Evolutionary conservation across 73 alveolate genomes (phyloP), one percentile per base, ranked within the genome.

Genomic region (Paramecium caudatum): DNA sequence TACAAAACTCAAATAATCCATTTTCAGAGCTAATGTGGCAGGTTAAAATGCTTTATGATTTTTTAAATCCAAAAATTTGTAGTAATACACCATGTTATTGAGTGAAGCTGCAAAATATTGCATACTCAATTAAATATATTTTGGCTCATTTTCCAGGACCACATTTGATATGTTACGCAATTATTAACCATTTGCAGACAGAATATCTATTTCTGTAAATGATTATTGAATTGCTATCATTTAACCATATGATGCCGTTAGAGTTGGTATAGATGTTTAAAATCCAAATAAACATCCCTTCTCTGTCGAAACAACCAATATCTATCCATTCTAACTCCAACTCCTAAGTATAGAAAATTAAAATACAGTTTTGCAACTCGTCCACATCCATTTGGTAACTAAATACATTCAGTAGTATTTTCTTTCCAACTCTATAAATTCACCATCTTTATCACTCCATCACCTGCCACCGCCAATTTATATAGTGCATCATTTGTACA

Each of bases 251-350:
- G 95, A 15, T 15, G 95, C 82, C 34, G 94, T 91, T 30, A 96
- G 90, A 6, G 95, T 48, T 3, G 98, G 98, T 16, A 97, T 87
- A 65, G 91, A 93, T 27, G 98, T 95, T 82, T 96, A 70, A 91
- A 63, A 96, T 81, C 98, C 98, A 47, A 87, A 78, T 39, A 94
- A 63, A 65, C 70, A 78, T 5, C 99, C 99, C 36, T 90, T 82
- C 13, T 91, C 91, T 3, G 99, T 98, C 4, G 97, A 91, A 15
- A 95, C 96, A 21, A 98, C 90, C 62, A 98, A 63, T 33, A 97
- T 94, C 91, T 96, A 97, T 7, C 99, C 99, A 82, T 97, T 98
- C 49, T 91, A 91, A 15, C 99, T 91, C 99, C 99, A 98, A 61
- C 81, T 88, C 91, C 91, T 0, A 16, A 4, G n/a, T 17, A 8